Conservation (phyloP, 1,139 yeast species). For the Yamadazyma diospyri region DNA sequence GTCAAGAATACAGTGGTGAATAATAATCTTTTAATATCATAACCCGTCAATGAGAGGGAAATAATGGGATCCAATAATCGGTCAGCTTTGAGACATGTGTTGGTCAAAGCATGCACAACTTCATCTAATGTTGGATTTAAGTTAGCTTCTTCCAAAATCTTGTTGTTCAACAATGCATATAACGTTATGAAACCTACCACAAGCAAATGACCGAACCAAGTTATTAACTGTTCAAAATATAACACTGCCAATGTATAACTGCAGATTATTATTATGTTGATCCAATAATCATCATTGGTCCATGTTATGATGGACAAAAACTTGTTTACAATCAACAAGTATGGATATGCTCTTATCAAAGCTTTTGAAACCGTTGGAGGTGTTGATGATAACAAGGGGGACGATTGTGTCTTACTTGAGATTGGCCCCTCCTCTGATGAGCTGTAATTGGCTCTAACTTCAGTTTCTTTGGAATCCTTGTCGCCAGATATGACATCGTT, state of each 20-base stretch:
- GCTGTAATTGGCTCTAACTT: slow-evolving; percentile 13
- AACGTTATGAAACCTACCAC: slow-evolving; percentile 65
- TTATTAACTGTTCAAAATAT: slow-evolving; percentile 69
- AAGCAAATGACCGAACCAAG: slow-evolving; percentile 77
- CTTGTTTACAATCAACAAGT: slow-evolving; percentile 68
- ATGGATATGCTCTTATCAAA: slow-evolving; percentile 78
- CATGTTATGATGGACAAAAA: slow-evolving; percentile 75
- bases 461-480: slow-evolving; percentile 4
- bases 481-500: background rate
- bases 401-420: slow-evolving; percentile 40
- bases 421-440: slow-evolving; percentile 7
- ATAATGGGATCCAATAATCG: slow-evolving; percentile 76
- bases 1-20: slow-evolving; percentile 84
- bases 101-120: slow-evolving; percentile 75
- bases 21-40: slow-evolving; percentile 74
- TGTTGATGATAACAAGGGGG: slow-evolving; percentile 73
- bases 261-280: slow-evolving; percentile 61
- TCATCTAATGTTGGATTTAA: slow-evolving; percentile 83
- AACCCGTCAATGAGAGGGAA: slow-evolving; percentile 62
- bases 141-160: slow-evolving; percentile 50
- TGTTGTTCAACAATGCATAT: slow-evolving; percentile 59
- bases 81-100: slow-evolving; percentile 74
- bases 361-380: slow-evolving; percentile 91
- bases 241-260: slow-evolving; percentile 57
- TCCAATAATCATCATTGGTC: slow-evolving; percentile 86